Evolutionary conservation across 2,329 filamentous ascomycete species (phyloP).

Genomic region (Colletotrichum theobromicola): DNA sequence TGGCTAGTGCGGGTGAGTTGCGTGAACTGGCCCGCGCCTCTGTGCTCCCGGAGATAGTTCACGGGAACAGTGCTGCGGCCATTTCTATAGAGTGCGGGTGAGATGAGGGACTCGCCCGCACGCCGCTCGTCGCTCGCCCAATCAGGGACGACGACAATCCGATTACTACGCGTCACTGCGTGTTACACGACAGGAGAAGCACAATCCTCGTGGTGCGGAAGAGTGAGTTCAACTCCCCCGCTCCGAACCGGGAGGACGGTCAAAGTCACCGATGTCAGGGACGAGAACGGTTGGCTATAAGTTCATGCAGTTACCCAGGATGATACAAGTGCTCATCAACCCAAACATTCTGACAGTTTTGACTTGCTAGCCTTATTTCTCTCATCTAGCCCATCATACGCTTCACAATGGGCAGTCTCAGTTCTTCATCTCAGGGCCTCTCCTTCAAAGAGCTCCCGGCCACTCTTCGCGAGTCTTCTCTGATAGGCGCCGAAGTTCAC

Average conservation of each 20-base stretch:
- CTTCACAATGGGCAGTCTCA: background rate
- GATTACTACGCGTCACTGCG: background rate
- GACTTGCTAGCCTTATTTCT: background rate
- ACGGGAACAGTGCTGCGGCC: background rate
- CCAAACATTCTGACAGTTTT: fast-evolving
- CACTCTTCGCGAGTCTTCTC: background rate
- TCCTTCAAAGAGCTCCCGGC: background rate
- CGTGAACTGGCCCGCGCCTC: fast-evolving
- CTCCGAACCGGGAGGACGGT: background rate
- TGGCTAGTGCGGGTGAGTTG: background rate
- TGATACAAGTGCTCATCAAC: background rate
- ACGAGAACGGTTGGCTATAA: background rate
- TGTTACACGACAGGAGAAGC: background rate
- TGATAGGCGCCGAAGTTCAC: background rate
- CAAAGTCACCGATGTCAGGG: background rate
- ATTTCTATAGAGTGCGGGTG: background rate
- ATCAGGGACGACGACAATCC: background rate
- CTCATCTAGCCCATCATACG: background rate
- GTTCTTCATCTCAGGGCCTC: background rate
- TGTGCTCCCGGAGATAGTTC: background rate
- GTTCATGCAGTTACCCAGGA: background rate
- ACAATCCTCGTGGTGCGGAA: background rate
- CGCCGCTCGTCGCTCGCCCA: background rate
- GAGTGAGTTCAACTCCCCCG: background rate
- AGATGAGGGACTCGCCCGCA: background rate